Evolutionary conservation across 331 rosid genomes (phyloP).

Genomic region (Arachis monticola): DNA sequence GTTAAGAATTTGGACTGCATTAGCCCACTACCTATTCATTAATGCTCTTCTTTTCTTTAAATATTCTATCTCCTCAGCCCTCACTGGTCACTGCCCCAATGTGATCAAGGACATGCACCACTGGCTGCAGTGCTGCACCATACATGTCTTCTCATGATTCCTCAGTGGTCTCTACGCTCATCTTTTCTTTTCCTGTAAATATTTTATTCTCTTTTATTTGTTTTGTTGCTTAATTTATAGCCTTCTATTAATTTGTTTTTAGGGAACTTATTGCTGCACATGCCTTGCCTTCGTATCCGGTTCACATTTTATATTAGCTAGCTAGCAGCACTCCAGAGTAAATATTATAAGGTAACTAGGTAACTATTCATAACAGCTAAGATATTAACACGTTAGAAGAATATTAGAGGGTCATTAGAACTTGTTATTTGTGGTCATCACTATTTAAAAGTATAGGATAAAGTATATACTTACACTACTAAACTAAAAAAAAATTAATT

Average conservation of each 20-base stretch:
- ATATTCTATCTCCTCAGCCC: not conserved
- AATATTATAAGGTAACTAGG: too few relatives aligned
- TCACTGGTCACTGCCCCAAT: not conserved
- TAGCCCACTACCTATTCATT: slow-evolving; percentile 18
- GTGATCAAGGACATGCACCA: not conserved
- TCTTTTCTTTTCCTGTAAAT: not conserved
- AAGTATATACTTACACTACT: too few relatives aligned
- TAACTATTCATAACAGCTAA: too few relatives aligned
- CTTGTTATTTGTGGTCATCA: too few relatives aligned
- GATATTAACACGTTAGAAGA: too few relatives aligned
- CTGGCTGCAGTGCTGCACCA: not conserved
- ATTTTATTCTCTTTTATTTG: not conserved
- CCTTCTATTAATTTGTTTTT: not conserved
- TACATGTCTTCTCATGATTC: not conserved
- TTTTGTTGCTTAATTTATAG: not conserved
- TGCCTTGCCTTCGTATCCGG: not conserved
- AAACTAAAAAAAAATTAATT: too few relatives aligned
- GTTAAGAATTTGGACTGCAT: slow-evolving; percentile 30
- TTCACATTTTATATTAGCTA: too few relatives aligned
- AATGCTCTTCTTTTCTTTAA: not conserved
- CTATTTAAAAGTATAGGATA: too few relatives aligned
- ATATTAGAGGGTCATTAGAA: too few relatives aligned
- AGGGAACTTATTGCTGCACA: not conserved
- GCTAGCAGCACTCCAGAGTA: too few relatives aligned
- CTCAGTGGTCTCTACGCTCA: not conserved